Conservation (phyloP, 2,329 filamentous ascomycete genomes). For the Alternaria ethzedia region DNA sequence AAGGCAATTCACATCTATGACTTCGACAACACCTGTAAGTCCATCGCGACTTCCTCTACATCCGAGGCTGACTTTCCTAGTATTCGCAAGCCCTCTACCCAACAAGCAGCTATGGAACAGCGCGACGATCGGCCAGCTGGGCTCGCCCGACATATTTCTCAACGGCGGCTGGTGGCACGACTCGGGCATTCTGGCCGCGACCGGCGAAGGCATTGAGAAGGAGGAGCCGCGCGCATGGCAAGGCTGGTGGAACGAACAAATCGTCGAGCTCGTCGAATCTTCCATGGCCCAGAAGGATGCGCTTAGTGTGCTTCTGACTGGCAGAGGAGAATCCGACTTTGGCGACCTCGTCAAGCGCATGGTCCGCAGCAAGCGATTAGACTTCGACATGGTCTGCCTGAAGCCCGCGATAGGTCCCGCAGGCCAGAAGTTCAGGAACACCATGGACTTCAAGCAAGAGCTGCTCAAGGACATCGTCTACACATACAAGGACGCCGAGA, state of each 20-base stretch:
- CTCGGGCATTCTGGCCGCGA: constrained; percentile 80
- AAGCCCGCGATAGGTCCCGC: constrained; percentile 85
- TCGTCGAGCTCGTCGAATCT: constrained; percentile 78
- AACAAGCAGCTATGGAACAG: constrained; percentile 88
- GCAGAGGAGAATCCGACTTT: constrained; percentile 79
- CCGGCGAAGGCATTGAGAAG: constrained; percentile 78
- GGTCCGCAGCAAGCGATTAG: constrained; percentile 74
- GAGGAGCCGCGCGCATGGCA: constrained; percentile 87
- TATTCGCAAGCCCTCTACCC: constrained; percentile 90
- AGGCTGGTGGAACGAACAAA: constrained; percentile 96
- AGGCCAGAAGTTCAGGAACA: constrained; percentile 78
- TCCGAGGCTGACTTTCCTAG: constrained; percentile 50
- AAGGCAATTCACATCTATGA: constrained; percentile 91
- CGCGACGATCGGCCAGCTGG: constrained; percentile 76
- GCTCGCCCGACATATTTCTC: constrained; percentile 75
- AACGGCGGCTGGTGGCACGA: constrained; percentile 99
- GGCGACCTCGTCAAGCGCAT: constrained; percentile 82
- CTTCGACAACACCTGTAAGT: constrained; percentile 91
- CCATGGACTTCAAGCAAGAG: constrained; percentile 90
- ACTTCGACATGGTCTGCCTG: constrained; percentile 86
- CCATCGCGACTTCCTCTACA: constrained; percentile 1
- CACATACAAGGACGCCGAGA: constrained; percentile 83
- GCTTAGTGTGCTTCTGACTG: constrained; percentile 85
- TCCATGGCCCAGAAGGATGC: constrained; percentile 85
- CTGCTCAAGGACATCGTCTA: constrained; percentile 82